phyloP scores from a whole-genome alignment of 2,329 filamentous ascomycete species.

The Ophiostoma pallidulum region DNA sequence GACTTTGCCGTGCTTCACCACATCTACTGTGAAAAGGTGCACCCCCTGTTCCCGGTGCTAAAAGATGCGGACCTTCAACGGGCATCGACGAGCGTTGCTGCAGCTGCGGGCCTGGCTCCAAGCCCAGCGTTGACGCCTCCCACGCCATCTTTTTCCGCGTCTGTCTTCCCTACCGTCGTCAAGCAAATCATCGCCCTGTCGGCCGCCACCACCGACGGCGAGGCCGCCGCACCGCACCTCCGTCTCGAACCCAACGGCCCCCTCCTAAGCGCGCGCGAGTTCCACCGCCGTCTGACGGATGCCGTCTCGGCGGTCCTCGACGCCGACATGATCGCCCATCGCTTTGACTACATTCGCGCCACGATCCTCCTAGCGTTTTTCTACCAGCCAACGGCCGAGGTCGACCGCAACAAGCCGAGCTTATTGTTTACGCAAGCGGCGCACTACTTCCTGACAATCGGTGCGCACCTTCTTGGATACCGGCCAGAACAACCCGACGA shows the following conservation, averaged over 20 bases:
- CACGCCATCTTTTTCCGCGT: conserved; percentile 17
- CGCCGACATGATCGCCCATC: conserved; percentile 43
- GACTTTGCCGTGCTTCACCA: conserved; percentile 37
- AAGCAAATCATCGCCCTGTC: conserved; percentile 47
- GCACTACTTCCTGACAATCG: conserved; percentile 48
- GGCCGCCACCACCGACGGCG: conserved; percentile 37
- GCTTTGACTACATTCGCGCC: conserved; percentile 45
- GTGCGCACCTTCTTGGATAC: conserved; percentile 40
- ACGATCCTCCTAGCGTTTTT: conserved; percentile 48
- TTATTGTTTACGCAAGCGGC: conserved; percentile 44
- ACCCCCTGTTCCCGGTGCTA: conserved; percentile 46
- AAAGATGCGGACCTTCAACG: conserved; percentile 24
- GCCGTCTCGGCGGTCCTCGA: conserved; percentile 42
- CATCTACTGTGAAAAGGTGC: conserved; percentile 42
- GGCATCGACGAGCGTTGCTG: background rate
- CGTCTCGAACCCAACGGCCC: conserved; percentile 32
- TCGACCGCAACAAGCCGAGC: conserved; percentile 46
- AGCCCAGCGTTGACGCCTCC: background rate
- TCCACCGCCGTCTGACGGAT: conserved; percentile 38
- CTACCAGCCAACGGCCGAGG: conserved; percentile 43
- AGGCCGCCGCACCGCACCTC: conserved; percentile 32
- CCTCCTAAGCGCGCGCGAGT: conserved; percentile 36
- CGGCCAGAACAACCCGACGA: conserved; percentile 26
- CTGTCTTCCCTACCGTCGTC: conserved; percentile 34
- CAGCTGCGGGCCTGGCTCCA: background rate